Base-by-base conservation (phyloP, 768 basidiomycete genomes). In the Scleroderma bovista region DNA sequence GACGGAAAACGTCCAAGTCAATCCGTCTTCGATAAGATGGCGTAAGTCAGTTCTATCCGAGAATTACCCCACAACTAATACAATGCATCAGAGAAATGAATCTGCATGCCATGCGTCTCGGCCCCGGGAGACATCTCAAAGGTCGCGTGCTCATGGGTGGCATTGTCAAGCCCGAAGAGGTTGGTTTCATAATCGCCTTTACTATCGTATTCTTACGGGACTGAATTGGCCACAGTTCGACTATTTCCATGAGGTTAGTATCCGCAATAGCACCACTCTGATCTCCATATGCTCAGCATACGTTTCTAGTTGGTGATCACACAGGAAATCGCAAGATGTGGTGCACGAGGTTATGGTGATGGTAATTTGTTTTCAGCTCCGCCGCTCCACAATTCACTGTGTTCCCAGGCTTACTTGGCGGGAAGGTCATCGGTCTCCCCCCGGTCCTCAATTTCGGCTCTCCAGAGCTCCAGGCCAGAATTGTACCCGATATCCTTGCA, bases 21-120 rank as follows among this genome's bases (percentile, higher is more conserved):
- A 62, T 69, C 71, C 45, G 86, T 95, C 31, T 71, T 93, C 44
- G 81, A 93, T 58, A 80, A 81, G 53, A 88, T 95, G 88, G 82
- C 88, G 84, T 86, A 56, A 48, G 75, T 61, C 15, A 17, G 11
- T 19, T 3, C 26, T 4, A 22, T 9, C 49, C n/a, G 10, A 15
- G 10, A 19, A 16, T n/a, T 20, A 43, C 20, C 2, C 13, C 2
- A 2, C 13, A 13, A 46, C 16, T 16, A 26, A 24, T 40, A 7
- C n/a, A 24, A 19, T 38, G 22, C 31, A 23, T 19, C 44, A 86
- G 83, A 15, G 81, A 82, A 45, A 46, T 79, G 26, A 83, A 92
- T 59, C 48, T 97, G 17, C 88, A 91, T 62, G 88, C 90, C 13
- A 95, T 96, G 91, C 77, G 89, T 19, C 75, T 94, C 70, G 95